These are phyloP conservation scores for Arxiozyma slooffiae DNA, from an alignment of 1,139 yeast genomes.

Conservation along the genomic window DNA sequence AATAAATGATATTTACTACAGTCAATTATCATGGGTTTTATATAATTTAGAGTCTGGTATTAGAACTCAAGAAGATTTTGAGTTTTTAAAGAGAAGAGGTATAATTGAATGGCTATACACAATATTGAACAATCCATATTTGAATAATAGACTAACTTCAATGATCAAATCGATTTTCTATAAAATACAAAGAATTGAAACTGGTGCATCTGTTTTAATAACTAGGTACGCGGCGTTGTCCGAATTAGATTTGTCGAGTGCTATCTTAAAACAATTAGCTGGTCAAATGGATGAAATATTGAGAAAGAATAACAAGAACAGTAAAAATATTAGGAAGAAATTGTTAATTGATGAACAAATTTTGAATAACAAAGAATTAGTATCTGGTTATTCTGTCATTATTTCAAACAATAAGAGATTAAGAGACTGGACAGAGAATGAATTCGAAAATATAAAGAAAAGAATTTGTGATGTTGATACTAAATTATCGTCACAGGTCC, in stretches of 20 bases:
- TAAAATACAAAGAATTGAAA: conserved; percentile 44
- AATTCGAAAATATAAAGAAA: conserved; percentile 37
- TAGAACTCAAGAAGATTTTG: conserved; percentile 41
- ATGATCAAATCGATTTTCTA: conserved; percentile 39
- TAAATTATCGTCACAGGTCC: neutral
- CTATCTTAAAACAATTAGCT: conserved; percentile 20
- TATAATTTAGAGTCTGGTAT: conserved; percentile 40
- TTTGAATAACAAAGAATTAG: conserved; percentile 40
- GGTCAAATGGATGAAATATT: conserved; percentile 11
- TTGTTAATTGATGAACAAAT: conserved; percentile 33
- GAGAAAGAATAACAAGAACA: conserved; percentile 15
- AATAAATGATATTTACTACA: conserved; percentile 45
- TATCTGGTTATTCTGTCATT: conserved; percentile 37
- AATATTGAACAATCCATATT: conserved; percentile 42
- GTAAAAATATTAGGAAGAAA: conserved; percentile 19
- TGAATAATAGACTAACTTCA: conserved; percentile 35
- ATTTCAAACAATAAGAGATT: conserved; percentile 44
- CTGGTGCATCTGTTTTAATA: conserved; percentile 52
- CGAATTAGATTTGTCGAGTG: conserved; percentile 32
- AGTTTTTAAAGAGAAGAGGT: conserved; percentile 41
- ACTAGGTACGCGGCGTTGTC: conserved; percentile 55
- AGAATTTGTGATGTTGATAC: conserved; percentile 27
- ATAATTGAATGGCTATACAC: conserved; percentile 62
- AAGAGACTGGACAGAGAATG: conserved; percentile 51
- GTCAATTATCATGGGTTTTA: conserved; percentile 56